A percentile compares a stretch with the other conserved stretches of the same genome.
Conservation (phyloP, 208 protist genomes). For the Trypanosoma melophagium region DNA sequence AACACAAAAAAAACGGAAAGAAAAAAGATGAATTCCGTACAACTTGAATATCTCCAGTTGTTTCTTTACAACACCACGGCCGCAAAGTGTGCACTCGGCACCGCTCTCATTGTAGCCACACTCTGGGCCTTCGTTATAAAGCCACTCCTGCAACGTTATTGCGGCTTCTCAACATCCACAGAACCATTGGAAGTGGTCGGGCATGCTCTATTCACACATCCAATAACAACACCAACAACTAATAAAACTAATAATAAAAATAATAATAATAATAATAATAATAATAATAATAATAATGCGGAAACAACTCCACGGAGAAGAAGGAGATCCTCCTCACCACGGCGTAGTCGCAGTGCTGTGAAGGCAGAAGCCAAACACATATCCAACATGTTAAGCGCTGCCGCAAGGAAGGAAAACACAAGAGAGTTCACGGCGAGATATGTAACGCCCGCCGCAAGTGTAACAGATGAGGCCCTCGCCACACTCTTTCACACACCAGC, state of each 20-base stretch:
- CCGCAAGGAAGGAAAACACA: too few relatives aligned
- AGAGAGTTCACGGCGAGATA: too few relatives aligned
- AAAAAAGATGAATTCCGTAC: background rate
- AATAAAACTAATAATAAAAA: too few relatives aligned
- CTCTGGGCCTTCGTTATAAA: slow-evolving; percentile 58
- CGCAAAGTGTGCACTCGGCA: slow-evolving; percentile 18
- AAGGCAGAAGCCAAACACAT: background rate
- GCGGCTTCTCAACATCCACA: background rate
- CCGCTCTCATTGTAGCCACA: slow-evolving; percentile 45
- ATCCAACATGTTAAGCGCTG: background rate
- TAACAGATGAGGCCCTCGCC: slow-evolving; percentile 44
- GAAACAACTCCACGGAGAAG: too few relatives aligned
- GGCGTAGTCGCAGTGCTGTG: background rate
- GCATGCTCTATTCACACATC: too few relatives aligned
- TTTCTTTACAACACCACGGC: slow-evolving; percentile 28
- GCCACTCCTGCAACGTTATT: slow-evolving; percentile 28
- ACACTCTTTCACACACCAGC: slow-evolving; percentile 44
- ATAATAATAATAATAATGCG: too few relatives aligned
- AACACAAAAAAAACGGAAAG: background rate
- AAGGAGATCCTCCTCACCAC: background rate
- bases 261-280: too few relatives aligned
- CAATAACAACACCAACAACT: too few relatives aligned
- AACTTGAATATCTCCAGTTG: background rate
- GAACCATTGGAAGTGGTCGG: background rate
- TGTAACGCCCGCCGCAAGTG: slow-evolving; percentile 13